Percentiles rank a stretch among this genome's conserved stretches.
These are phyloP conservation scores for Fusarium lateritium DNA, from an alignment of 2,329 filamentous ascomycete species.

Conservation along the genomic window DNA sequence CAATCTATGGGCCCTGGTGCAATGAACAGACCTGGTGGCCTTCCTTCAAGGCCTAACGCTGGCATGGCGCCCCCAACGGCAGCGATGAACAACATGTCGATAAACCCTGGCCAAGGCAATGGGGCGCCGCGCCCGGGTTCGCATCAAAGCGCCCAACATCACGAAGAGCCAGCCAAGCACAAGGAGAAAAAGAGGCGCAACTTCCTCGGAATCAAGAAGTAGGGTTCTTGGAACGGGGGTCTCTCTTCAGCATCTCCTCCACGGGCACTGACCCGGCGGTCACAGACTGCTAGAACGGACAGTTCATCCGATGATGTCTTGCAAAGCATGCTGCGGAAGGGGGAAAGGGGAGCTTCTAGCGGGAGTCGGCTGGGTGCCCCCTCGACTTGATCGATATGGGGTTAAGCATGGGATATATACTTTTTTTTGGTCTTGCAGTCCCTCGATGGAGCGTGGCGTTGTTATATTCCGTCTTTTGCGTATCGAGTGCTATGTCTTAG, in stretches of 20 bases:
- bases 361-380: background rate
- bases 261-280: slow-evolving; percentile 22
- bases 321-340: background rate
- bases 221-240: slow-evolving; percentile 52
- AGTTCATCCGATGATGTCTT: slow-evolving; percentile 25
- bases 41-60: slow-evolving; percentile 45
- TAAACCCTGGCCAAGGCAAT: slow-evolving; percentile 53
- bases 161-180: slow-evolving; percentile 58
- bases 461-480: slow-evolving; percentile 25
- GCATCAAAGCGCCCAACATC: slow-evolving; percentile 36
- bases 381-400: slow-evolving; percentile 10
- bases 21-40: slow-evolving; percentile 46
- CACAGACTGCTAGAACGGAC: slow-evolving; percentile 32
- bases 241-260: slow-evolving; percentile 29
- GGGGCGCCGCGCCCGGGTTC: slow-evolving; percentile 32
- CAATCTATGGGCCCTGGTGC: slow-evolving; percentile 30
- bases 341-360: slow-evolving; percentile 18
- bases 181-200: slow-evolving; percentile 76
- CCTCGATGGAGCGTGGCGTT: slow-evolving; percentile 42
- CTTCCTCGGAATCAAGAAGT: slow-evolving; percentile 73
- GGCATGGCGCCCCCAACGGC: slow-evolving; percentile 61
- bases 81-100: slow-evolving; percentile 69
- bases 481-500: slow-evolving; percentile 17
- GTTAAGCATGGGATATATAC: slow-evolving; percentile 10
- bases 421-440: slow-evolving; percentile 32